phyloP scores from a whole-genome alignment of 345 rosid genomes.

The Camelina laxa region DNA sequence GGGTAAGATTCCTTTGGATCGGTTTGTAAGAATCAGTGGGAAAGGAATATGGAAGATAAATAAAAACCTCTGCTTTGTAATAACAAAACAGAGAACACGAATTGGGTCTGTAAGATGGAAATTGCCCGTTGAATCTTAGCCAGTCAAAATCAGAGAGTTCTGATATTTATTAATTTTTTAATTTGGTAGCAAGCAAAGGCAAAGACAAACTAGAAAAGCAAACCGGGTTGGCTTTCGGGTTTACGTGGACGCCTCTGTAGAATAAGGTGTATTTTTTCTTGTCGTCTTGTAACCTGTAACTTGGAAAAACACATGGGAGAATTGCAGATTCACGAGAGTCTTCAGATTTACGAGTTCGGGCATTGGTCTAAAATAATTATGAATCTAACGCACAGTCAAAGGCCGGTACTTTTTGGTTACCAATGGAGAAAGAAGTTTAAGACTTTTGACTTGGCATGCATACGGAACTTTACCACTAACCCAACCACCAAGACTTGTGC shows the following conservation, averaged over 20 bases:
- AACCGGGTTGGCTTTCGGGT: slow-evolving; percentile 39
- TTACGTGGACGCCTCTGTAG: slow-evolving; percentile 32
- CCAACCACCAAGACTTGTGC: neutral
- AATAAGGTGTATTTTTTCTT: neutral
- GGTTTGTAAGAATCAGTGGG: slow-evolving; percentile 26
- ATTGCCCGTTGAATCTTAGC: slow-evolving; percentile 47
- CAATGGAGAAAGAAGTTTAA: neutral
- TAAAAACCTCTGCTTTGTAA: slow-evolving; percentile 14
- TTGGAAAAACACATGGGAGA: neutral
- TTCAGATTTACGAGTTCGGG: neutral
- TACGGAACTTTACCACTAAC: neutral
- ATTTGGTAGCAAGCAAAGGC: slow-evolving; percentile 29
- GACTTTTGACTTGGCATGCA: neutral
- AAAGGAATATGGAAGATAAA: slow-evolving; percentile 14
- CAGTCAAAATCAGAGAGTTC: slow-evolving; percentile 41
- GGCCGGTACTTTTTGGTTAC: neutral
- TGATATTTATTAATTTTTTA: slow-evolving; percentile 11
- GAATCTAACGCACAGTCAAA: neutral
- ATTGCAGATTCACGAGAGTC: neutral
- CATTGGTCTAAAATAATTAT: neutral
- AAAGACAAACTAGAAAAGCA: slow-evolving; percentile 40
- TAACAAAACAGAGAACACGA: slow-evolving; percentile 34
- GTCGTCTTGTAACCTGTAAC: slow-evolving; percentile 21
- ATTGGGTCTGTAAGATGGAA: slow-evolving; percentile 45
- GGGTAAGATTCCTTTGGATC: slow-evolving; percentile 20